phyloP scores from a whole-genome alignment of 2,329 filamentous ascomycete species.

The Claviceps capensis region DNA sequence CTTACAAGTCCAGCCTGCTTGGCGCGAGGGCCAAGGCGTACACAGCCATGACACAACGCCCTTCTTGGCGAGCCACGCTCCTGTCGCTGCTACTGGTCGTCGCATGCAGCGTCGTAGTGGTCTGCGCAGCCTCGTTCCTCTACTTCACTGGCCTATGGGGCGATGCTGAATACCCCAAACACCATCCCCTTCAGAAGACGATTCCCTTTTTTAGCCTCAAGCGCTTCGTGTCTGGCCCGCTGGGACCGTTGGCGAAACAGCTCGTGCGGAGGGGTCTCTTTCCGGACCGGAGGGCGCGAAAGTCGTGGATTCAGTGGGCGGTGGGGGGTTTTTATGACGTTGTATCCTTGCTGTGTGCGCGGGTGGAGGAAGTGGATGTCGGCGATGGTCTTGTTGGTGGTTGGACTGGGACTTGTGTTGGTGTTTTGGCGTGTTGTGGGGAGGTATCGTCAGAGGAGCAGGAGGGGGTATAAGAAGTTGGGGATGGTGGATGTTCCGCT shows the following conservation, averaged over 20 bases:
- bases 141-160: conserved; percentile 19
- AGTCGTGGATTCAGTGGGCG: conserved; percentile 12
- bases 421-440: not conserved
- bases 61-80: too few species aligned
- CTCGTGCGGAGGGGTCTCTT: conserved; percentile 15
- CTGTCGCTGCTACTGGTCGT: too few species aligned
- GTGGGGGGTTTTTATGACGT: conserved; percentile 13
- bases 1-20: too few species aligned
- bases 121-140: conserved; percentile 12
- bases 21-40: too few species aligned
- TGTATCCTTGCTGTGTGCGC: conserved; percentile 16
- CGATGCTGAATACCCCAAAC: conserved; percentile 13
- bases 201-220: conserved; percentile 15
- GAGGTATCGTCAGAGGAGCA: not conserved
- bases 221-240: conserved; percentile 15
- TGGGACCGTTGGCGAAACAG: conserved; percentile 14
- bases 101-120: too few species aligned
- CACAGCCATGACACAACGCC: too few species aligned
- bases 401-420: not conserved
- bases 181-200: conserved; percentile 13
- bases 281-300: conserved; percentile 10
- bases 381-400: not conserved
- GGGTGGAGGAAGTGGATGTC: conserved; percentile 17
- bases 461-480: not conserved
- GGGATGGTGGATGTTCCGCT: not conserved